Evolutionary conservation across 352 stramenopile genomes (phyloP).

Genomic region (Lagenidium giganteum): DNA sequence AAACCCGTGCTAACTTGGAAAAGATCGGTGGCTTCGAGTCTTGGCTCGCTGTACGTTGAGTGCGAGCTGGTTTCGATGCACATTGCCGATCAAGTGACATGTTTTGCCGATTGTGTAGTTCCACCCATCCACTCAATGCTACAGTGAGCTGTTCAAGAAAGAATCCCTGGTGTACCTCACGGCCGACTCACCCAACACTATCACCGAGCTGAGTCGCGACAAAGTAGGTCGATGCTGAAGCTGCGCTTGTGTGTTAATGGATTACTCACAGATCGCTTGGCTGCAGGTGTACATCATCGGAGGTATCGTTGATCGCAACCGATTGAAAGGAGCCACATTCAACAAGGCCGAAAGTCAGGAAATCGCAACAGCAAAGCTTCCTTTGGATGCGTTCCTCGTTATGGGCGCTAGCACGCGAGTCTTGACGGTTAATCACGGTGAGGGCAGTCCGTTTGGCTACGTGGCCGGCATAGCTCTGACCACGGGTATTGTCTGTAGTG

Average conservation of each 20-base stretch:
- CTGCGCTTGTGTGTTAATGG: neutral
- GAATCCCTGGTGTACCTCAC: slow-evolving; percentile 93
- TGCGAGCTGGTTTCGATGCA: too few species aligned
- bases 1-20: slow-evolving; percentile 75
- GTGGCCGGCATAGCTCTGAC: neutral
- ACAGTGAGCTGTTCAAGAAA: slow-evolving; percentile 75
- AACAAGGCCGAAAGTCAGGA: slow-evolving; percentile 86
- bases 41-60: slow-evolving; percentile 53
- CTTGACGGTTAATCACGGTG: slow-evolving; percentile 87
- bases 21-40: slow-evolving; percentile 90
- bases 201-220: slow-evolving; percentile 81
- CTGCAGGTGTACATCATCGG: slow-evolving; percentile 93
- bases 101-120: slow-evolving; percentile 36
- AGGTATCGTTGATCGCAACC: slow-evolving; percentile 96
- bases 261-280: neutral
- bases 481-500: slow-evolving; percentile 26
- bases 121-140: slow-evolving; percentile 42
- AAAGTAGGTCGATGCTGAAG: slow-evolving; percentile 34
- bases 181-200: slow-evolving; percentile 90
- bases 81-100: slow-evolving; percentile 22
- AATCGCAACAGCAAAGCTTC: slow-evolving; percentile 90
- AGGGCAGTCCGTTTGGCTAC: too few species aligned
- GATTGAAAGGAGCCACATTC: slow-evolving; percentile 92
- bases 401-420: slow-evolving; percentile 73
- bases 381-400: slow-evolving; percentile 81